Base-by-base conservation (phyloP, 345 rosid species). In the Linum lewisii region DNA sequence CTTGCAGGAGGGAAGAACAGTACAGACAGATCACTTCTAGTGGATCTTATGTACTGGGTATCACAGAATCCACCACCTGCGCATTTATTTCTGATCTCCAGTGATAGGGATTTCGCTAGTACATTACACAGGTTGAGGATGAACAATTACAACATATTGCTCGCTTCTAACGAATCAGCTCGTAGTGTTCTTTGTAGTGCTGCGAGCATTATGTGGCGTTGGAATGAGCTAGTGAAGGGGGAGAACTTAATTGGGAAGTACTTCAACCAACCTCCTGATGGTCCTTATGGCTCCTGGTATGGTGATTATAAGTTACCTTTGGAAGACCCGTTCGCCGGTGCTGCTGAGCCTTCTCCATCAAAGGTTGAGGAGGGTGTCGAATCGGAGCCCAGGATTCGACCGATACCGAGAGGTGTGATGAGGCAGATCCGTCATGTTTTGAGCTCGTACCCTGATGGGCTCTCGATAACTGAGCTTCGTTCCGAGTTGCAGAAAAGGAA, bases 61-160 rank as follows among this genome's bases (percentile, higher is more conserved):
- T 70, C 87, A n/a, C 84, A 77, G 38, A 85, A 90, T 70, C 99
- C 96, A 61, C 96, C 97, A 6, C 99, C 97, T 15, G 97, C 90
- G 18, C 97, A 93, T 77, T 73, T 90, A 54, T 87, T 93, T 63
- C 60, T 90, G 38, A 84, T 93, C 50, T 84, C 99, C 36, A 79
- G 95, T 36, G 92, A 85, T 36, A 70, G 79, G 24, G 90, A 80
- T 67, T 93, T 84, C 57, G 82, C 97, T 24, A 72, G 70, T 37
- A 32, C 79, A 22, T 68, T 93, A 64, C 95, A 93, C 64, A 78
- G 68, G 45, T 61, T 93, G 67, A 84, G 97, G 67, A 87, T 90
- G 99, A 81, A 58, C 62, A 93, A 93, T 64, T 93, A 90, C 75
- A 93, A 90, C 68, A 77, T 93, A 59, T 75, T 93, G 75, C 96